Conservation (phyloP, 192 early-diverging fungal genomes). For the Rhizoclosmatium globosum region DNA sequence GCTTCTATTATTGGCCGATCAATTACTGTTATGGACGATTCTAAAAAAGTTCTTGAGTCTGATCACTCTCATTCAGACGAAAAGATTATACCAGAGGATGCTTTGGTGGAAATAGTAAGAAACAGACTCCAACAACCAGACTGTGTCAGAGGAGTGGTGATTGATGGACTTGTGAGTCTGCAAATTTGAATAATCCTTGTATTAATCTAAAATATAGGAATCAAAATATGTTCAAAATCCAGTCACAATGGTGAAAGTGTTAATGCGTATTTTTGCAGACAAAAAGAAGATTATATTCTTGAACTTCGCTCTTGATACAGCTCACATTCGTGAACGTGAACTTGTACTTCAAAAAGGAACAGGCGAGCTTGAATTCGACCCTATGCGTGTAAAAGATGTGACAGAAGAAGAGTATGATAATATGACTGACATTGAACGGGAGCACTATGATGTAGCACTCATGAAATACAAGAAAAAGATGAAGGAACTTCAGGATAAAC, state of each 20-base stretch:
- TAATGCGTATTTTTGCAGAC: conserved; percentile 49
- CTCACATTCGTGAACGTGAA: conserved; percentile 59
- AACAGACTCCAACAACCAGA: conserved; percentile 48
- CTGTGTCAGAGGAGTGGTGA: conserved; percentile 52
- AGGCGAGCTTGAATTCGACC: conserved; percentile 54
- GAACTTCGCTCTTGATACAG: conserved; percentile 48
- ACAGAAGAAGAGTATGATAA: conserved; percentile 66
- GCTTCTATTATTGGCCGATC: conserved; percentile 14
- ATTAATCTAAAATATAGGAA: conserved; percentile 27
- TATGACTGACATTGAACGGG: conserved; percentile 54
- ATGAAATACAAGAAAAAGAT: conserved; percentile 51
- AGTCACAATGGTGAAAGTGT: conserved; percentile 40
- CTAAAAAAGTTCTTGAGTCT: conserved; percentile 20
- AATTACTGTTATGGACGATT: conserved; percentile 2
- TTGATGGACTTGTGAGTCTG: conserved; percentile 52
- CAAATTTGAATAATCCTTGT: too few relatives aligned
- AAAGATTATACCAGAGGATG: conserved; percentile 52
- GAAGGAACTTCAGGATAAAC: conserved; percentile 60
- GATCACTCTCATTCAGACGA: conserved; percentile 38
- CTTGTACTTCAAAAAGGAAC: conserved; percentile 28
- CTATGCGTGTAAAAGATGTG: conserved; percentile 52
- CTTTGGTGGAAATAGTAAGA: conserved; percentile 48
- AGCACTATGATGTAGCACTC: conserved; percentile 55
- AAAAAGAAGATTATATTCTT: conserved; percentile 48
- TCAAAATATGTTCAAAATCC: conserved; percentile 50